These are phyloP conservation scores for Plenodomus biglobosus DNA, from an alignment of 2,329 filamentous ascomycete genomes.

Conservation along the genomic window DNA sequence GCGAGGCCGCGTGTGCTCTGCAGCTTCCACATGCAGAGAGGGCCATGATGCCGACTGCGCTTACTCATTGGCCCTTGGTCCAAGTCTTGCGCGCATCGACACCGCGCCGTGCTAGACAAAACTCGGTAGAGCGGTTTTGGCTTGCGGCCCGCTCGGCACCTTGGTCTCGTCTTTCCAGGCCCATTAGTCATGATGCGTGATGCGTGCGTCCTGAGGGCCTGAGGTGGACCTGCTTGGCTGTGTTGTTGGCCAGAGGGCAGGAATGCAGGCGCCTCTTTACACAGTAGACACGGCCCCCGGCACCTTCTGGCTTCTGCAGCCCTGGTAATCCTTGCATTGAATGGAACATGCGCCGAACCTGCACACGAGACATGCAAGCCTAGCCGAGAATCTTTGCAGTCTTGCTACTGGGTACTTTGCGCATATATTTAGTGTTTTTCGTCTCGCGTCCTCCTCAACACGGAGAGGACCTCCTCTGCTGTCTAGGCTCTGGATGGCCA, in stretches of 20 bases:
- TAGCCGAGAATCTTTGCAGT: background rate
- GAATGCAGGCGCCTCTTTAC: no score
- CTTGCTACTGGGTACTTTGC: no score
- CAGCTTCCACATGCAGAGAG: constrained; percentile 5
- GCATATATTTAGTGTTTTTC: no score
- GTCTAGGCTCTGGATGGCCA: no score
- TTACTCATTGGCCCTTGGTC: constrained; percentile 15
- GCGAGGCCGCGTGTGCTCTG: constrained; percentile 1
- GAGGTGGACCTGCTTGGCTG: constrained; percentile 23
- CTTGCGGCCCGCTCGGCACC: constrained; percentile 20
- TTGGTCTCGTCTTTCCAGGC: constrained; percentile 10
- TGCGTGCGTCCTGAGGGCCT: no score
- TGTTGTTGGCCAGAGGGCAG: constrained; percentile 12
- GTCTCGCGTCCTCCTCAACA: no score
- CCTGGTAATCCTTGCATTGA: constrained; percentile 1
- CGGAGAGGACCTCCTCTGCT: no score
- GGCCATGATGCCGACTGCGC: background rate
- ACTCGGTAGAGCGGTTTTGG: constrained; percentile 17
- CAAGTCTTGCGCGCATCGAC: constrained; percentile 13
- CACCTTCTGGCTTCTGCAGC: no score
- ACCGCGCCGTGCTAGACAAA: constrained; percentile 17
- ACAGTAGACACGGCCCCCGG: background rate
- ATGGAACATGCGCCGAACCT: constrained; percentile 4
- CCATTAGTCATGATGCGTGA: constrained; percentile 20
- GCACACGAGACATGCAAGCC: background rate